Conservation (phyloP, 495 filamentous ascomycete species). For the Xylaria palmicola region DNA sequence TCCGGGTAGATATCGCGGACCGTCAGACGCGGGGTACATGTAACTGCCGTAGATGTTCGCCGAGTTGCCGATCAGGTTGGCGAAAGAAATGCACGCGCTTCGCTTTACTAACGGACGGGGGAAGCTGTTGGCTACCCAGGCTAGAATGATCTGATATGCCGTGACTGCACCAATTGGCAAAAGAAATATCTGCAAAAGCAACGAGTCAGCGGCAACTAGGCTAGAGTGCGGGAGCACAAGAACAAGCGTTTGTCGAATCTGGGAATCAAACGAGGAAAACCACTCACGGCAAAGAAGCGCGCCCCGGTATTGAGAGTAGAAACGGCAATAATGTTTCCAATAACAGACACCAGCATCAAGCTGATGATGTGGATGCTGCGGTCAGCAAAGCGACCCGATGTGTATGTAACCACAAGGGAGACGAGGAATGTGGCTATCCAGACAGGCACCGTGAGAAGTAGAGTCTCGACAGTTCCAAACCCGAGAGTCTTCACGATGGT, state of each 20-base stretch:
- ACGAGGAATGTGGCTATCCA: constrained; percentile 38
- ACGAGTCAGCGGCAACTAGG: not conserved
- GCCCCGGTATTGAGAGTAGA: constrained; percentile 45
- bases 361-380: constrained; percentile 44
- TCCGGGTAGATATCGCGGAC: constrained; percentile 49
- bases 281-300: constrained; percentile 45
- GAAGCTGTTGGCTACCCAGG: constrained; percentile 56
- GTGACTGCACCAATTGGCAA: constrained; percentile 51
- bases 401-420: constrained; percentile 38
- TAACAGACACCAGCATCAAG: constrained; percentile 44
- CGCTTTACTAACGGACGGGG: constrained; percentile 55
- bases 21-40: constrained; percentile 52
- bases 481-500: constrained; percentile 54
- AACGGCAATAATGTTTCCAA: constrained; percentile 51
- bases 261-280: not conserved
- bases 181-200: constrained; percentile 35
- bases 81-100: constrained; percentile 52
- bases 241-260: not conserved
- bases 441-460: constrained; percentile 54
- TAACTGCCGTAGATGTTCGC: constrained; percentile 57
- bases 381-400: constrained; percentile 40
- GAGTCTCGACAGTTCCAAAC: constrained; percentile 48
- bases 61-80: constrained; percentile 55
- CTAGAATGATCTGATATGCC: constrained; percentile 48
- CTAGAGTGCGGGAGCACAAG: not conserved